Evolutionary conservation across 371 early-diverging fungal species (phyloP).

Genomic region (Capillidium rhysosporum): DNA sequence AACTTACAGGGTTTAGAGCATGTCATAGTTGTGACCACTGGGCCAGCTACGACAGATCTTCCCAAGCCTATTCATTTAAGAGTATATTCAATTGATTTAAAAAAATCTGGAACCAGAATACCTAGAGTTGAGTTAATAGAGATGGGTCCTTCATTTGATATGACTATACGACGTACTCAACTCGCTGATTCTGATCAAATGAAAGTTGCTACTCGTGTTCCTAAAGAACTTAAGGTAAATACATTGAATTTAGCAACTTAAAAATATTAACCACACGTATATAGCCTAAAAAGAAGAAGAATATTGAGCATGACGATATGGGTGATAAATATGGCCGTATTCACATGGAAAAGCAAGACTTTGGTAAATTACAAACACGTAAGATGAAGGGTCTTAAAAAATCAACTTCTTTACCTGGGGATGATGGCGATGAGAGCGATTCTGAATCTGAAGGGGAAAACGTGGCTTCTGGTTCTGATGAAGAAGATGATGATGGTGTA

Average conservation of each 20-base stretch:
- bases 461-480: too few relatives aligned
- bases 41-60: constrained; percentile 15
- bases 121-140: constrained; percentile 83
- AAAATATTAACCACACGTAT: background rate
- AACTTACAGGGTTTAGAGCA: constrained; percentile 78
- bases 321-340: constrained; percentile 84
- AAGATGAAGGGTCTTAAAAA: constrained; percentile 94
- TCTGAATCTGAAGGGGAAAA: background rate
- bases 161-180: constrained; percentile 50
- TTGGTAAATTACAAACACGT: constrained; percentile 80
- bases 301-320: constrained; percentile 63
- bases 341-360: constrained; percentile 80
- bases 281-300: constrained; percentile 80
- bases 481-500: too few relatives aligned
- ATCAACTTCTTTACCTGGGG: constrained; percentile 1
- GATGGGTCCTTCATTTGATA: constrained; percentile 83
- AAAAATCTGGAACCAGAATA: constrained; percentile 62
- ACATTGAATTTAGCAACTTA: background rate
- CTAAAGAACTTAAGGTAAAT: constrained; percentile 63
- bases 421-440: constrained; percentile 22
- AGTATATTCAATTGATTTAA: constrained; percentile 57
- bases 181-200: constrained; percentile 56
- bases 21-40: constrained; percentile 67
- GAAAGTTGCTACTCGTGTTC: constrained; percentile 60
- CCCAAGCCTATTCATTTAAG: constrained; percentile 42